Evolutionary conservation across 805 yeast genomes (phyloP), one percentile per base, ranked within the genome.

Genomic region (Nakazawaea ernobii): DNA sequence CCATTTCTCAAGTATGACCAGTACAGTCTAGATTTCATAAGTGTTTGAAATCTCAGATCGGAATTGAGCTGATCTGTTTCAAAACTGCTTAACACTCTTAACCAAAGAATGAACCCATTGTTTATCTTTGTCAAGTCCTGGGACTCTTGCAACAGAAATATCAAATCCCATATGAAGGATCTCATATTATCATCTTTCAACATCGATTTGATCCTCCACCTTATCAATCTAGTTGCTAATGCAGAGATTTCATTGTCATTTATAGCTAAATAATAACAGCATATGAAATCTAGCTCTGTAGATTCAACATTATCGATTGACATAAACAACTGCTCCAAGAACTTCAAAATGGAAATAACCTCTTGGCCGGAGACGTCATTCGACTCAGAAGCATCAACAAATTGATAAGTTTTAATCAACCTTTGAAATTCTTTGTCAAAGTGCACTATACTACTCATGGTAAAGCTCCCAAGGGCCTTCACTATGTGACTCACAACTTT

Each of bases 1-100:
- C 87, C 84, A 26, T 54, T 53, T 55, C 84, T 87, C 17, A 87
- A 59, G 11, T 58, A 55, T 4, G 50, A 42, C 94, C 95, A 87
- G 53, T 81, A 84, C 1, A 55, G 52, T 2, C 64, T 63, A 7
- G 49, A 32, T 24, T 54, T 51, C 1, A 73, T 35, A 2, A 65
- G 42, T 11, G 37, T 29, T 45, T 72, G 75, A 40, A 63, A 69
- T 6, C 52, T 49, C 1, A 10, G 26, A 32, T 53, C 49, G 15
- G 27, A 40, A 4, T 35, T 43, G 11, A 51, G 52, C 30, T 13
- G n/a, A 35, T 51, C 46, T 30, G 52, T 26, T 10, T 36, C 55
- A 50, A 13, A 42, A 11, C 56, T 53, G 32, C 66, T 62, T 42
- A 84, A 63, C 48, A 71, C 71, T 46, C 88, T 70, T 36, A 84